Conservation (phyloP, 495 filamentous ascomycete genomes). For the Physcia stellaris region DNA sequence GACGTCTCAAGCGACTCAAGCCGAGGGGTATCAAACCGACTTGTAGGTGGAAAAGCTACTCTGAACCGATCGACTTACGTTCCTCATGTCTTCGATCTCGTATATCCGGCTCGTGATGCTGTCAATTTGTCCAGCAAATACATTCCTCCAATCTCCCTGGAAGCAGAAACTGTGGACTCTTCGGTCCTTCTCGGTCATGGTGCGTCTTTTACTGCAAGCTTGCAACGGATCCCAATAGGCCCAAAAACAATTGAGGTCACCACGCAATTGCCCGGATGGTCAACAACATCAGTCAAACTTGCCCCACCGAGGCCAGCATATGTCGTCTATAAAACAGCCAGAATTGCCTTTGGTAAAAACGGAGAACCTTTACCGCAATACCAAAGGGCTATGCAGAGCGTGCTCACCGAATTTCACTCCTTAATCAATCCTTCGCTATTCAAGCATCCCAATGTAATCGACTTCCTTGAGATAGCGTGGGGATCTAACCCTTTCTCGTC, state of each 20-base stretch:
- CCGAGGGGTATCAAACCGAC: not conserved
- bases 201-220: constrained; percentile 7
- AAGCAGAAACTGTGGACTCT: constrained; percentile 9
- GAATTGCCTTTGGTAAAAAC: constrained; percentile 5
- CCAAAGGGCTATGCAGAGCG: constrained; percentile 1
- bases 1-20: not conserved
- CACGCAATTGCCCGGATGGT: not conserved
- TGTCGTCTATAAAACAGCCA: constrained; percentile 8
- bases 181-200: constrained; percentile 8
- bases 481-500: constrained; percentile 7
- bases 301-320: constrained; percentile 4
- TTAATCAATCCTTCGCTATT: constrained; percentile 7
- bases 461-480: constrained; percentile 13
- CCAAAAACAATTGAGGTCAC: constrained; percentile 2
- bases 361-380: constrained; percentile 5
- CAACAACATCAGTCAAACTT: not conserved
- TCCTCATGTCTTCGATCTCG: constrained; percentile 8
- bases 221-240: constrained; percentile 4
- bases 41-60: constrained; percentile 1
- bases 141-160: constrained; percentile 3
- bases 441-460: constrained; percentile 14
- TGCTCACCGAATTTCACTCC: constrained; percentile 4
- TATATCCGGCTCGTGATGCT: constrained; percentile 1
- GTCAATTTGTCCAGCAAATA: not conserved
- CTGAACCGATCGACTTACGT: constrained; percentile 2